Evolutionary conservation across 2,329 filamentous ascomycete genomes (phyloP).

Genomic region (Beauveria pseudobassiana): DNA sequence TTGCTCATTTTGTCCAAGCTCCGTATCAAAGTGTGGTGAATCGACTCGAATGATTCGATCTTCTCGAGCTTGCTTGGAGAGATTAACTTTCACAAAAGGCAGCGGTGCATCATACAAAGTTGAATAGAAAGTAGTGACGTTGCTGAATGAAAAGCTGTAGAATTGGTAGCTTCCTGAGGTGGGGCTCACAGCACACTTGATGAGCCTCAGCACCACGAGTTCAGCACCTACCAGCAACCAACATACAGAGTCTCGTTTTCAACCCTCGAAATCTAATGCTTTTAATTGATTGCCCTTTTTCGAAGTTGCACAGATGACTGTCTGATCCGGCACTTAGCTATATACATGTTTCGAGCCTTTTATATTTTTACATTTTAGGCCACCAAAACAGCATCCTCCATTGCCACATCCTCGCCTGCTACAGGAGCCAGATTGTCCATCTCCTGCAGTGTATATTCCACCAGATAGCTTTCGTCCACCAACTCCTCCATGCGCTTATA

Average conservation of each 20-base stretch:
- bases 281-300: not conserved
- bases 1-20: slow-evolving; percentile 36
- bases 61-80: not conserved
- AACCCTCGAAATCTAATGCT: not conserved
- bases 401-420: slow-evolving; percentile 24
- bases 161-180: not conserved
- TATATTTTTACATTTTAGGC: slow-evolving; percentile 17
- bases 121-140: not conserved
- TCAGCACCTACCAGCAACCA: not conserved
- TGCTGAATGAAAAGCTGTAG: not conserved
- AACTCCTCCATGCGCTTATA: slow-evolving; percentile 85
- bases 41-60: not conserved
- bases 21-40: not conserved
- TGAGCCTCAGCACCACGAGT: not conserved
- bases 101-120: not conserved
- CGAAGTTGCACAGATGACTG: not conserved
- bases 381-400: slow-evolving; percentile 37
- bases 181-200: not conserved
- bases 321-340: not conserved
- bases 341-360: slow-evolving; percentile 2
- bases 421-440: slow-evolving; percentile 68
- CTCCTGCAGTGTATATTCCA: slow-evolving; percentile 87
- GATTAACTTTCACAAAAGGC: not conserved
- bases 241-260: no score
- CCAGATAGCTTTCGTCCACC: slow-evolving; percentile 86